Base-by-base conservation (phyloP, 2,329 filamentous ascomycete species). In the Fusarium tricinctum region DNA sequence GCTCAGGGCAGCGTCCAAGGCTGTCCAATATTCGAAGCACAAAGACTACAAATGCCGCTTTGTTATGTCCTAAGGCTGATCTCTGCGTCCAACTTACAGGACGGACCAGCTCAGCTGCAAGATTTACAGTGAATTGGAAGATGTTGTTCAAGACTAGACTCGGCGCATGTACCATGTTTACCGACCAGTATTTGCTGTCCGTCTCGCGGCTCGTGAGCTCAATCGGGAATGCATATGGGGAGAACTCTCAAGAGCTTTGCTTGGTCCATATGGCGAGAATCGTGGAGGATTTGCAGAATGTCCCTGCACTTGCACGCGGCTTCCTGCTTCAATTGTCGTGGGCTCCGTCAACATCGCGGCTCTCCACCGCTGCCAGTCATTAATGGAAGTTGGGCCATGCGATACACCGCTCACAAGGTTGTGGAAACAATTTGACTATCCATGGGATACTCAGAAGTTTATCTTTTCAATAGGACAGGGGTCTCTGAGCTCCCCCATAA, bases 401-500 rank as follows among this genome's bases (percentile, higher is more conserved):
- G n/a, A 61, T 59, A 62, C 60, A 70, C 56, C 62, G 59, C 66
- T 40, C 59, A 63, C 56, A 38, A 51, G 56, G 66, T 58, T 47
- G 22, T 53, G 50, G 54, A 64, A 68, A 40, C 52, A 47, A 44
- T 64, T 48, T 38, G 39, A 51, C 39, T 63, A 46, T 59, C 55
- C 61, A 61, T 57, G 43, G 69, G 40, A 63, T 64, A 49, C 50
- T 43, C 58, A 65, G 52, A 53, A 66, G 47, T 49, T 58, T 60
- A 58, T 42, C 44, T 63, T 68, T 61, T 54, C 63, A 67, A 59
- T 74, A 76, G 58, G 57, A 68, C 73, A 65, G 72, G 74, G 68
- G 59, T 69, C 72, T 68, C 75, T 73, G 71, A 73, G 62, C 72
- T 74, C 72, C 75, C 35, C 75, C 76, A 74, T 78, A 77, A 74